Base-by-base conservation (phyloP, 495 filamentous ascomycete genomes). In the Aspergillus incahuasiensis region DNA sequence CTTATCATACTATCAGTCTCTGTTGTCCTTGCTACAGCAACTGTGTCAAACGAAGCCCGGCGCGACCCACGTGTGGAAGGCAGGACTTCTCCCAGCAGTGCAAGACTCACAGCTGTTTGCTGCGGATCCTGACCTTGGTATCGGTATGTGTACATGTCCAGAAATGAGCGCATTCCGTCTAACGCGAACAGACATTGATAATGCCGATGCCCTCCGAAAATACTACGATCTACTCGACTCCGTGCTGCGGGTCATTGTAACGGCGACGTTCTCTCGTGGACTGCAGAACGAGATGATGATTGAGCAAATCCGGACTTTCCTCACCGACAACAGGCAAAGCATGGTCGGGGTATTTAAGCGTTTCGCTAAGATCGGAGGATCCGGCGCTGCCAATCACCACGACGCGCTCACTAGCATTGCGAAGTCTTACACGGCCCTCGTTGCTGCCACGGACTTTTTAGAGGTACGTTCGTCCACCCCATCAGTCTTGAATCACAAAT, bases 271-370 rank as follows among this genome's bases (percentile, higher is more conserved):
- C 19, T 84, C 84, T 50, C 77, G 89, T 4, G 92, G 95, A 0
- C 74, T 84, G 9, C 86, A 92, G 59, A 97, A 97, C 68, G 82
- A 86, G 52, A 80, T 85, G 52, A 85, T 82, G 12, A 69, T 92
- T 50, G 77, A 86, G 22, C 87, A 91, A 60, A 91, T 83, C 13
- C 79, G 84, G 30, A 67, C 71, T 15, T 97, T 99, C 69, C 72
- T 97, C 49, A 70, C 76, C 19, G 87, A 92, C 58, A 91, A 95
- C 66, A 75, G 94, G 52, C 79, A 82, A 55, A 78, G 88, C 57
- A 86, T 96, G 56, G 83, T 95, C 57, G 86, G 90, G 18, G 83
- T 95, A n/a, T 89, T 97, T 64, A 99, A 99, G 71, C 79, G 90
- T 44, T 87, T 86, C 65, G 90, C 89, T 1, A 87, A 85, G 38